Percentiles rank a stretch among this genome's conserved stretches.
Evolutionary conservation across 2,329 filamentous ascomycete species (phyloP).

Genomic region (Alternaria sp.): DNA sequence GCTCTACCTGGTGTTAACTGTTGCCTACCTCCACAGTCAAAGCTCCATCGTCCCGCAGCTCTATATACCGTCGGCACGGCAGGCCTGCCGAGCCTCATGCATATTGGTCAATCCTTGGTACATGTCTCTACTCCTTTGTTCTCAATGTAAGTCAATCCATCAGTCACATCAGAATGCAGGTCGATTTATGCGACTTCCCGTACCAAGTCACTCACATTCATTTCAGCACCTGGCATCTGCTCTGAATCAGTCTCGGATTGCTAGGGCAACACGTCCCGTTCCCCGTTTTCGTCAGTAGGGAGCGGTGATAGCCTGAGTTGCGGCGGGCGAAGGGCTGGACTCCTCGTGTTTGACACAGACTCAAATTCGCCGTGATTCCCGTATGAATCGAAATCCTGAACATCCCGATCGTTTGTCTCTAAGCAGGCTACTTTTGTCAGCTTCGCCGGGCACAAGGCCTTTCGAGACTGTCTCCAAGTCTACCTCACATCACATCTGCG

Average conservation of each 20-base stretch:
- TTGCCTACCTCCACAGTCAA: slow-evolving; percentile 42
- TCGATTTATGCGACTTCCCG: slow-evolving; percentile 44
- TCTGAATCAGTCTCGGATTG: slow-evolving; percentile 48
- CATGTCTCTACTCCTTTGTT: slow-evolving; percentile 51
- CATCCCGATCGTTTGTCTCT: slow-evolving; percentile 48
- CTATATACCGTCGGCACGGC: slow-evolving; percentile 32
- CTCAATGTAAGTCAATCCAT: slow-evolving; percentile 47
- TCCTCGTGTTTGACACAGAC: slow-evolving; percentile 42
- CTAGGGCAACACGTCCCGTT: slow-evolving; percentile 36
- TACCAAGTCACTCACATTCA: slow-evolving; percentile 46
- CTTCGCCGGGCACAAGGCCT: slow-evolving; percentile 44
- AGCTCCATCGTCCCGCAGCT: slow-evolving; percentile 36
- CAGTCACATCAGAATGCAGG: slow-evolving; percentile 45
- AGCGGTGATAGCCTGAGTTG: slow-evolving; percentile 41
- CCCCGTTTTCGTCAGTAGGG: slow-evolving; percentile 46
- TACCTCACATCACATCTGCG: slow-evolving; percentile 28
- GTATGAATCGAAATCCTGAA: slow-evolving; percentile 50
- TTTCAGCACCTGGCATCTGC: slow-evolving; percentile 48
- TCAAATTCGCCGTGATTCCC: slow-evolving; percentile 50
- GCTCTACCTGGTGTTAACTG: slow-evolving; percentile 35
- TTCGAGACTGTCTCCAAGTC: slow-evolving; percentile 36
- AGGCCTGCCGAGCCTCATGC: slow-evolving; percentile 40
- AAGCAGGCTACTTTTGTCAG: slow-evolving; percentile 38
- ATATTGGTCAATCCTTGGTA: slow-evolving; percentile 37
- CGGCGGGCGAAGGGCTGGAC: slow-evolving; percentile 39